Percentiles rank a stretch among this genome's conserved stretches.
Conservation (phyloP, 2,329 filamentous ascomycete genomes). For the Aspergillus caelatus region DNA sequence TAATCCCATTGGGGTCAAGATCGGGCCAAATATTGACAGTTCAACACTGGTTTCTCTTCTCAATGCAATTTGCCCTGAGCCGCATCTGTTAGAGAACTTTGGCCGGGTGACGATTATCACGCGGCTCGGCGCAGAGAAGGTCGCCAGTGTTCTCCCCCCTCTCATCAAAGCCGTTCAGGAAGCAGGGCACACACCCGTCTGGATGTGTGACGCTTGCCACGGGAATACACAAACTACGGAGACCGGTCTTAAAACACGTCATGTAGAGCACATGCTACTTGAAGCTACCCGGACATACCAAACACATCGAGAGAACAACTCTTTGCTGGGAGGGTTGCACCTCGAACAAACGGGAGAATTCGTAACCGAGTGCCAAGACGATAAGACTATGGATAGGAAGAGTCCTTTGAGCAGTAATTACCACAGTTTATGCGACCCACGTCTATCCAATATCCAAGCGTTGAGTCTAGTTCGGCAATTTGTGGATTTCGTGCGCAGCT, state of each 20-base stretch:
- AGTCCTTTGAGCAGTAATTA: neutral
- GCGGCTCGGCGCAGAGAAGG: slow-evolving; percentile 78
- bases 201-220: slow-evolving; percentile 98
- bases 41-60: slow-evolving; percentile 75
- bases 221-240: slow-evolving; percentile 69
- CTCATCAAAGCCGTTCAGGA: slow-evolving; percentile 85
- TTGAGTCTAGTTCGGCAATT: slow-evolving; percentile 5
- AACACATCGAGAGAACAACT: slow-evolving; percentile 78
- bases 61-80: slow-evolving; percentile 75
- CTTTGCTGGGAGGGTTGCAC: slow-evolving; percentile 86
- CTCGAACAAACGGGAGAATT: slow-evolving; percentile 92
- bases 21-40: slow-evolving; percentile 77
- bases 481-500: neutral
- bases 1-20: slow-evolving; percentile 91
- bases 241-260: slow-evolving; percentile 81
- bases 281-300: slow-evolving; percentile 78
- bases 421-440: slow-evolving; percentile 19
- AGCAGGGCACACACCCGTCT: slow-evolving; percentile 74
- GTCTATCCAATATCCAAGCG: slow-evolving; percentile 50
- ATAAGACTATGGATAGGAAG: slow-evolving; percentile 34
- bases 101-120: slow-evolving; percentile 76
- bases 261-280: slow-evolving; percentile 80
- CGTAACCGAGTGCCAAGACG: slow-evolving; percentile 89
- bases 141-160: slow-evolving; percentile 71
- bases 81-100: slow-evolving; percentile 73